Evolutionary conservation across 1,284 basidiomycete species (phyloP), one percentile per base, ranked within the genome.

Genomic region (Coriolopsis trogii): DNA sequence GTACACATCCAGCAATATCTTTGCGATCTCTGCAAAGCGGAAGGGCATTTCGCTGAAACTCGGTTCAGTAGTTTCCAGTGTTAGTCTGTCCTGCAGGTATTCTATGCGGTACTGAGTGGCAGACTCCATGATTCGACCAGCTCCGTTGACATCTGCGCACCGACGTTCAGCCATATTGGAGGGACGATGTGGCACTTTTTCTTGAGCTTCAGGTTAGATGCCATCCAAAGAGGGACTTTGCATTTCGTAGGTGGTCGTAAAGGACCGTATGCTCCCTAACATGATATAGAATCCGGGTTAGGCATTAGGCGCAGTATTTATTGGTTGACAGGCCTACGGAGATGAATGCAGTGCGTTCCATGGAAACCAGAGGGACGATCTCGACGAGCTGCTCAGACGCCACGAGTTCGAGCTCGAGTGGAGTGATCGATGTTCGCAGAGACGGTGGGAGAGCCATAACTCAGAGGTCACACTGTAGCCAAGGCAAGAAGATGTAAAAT

Each of bases 201-300:
- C 76, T 97, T 97, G 60, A 88, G 72, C 70, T 98, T 98, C 48
- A 99, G 76, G 62, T 96, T 93, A 6, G 92, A 75, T 0, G 95
- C 96, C 72, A 99, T 88, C 97, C 96, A 99, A 5, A 98, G 77
- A 0, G 97, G 97, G 9, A 98, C 84, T 53, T 79, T 78, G 20
- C 87, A 78, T 67, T 90, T 89, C 38, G 83, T 80, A 10, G 96
- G 95, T 6, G 97, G 96, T 12, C 87, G 78, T 46, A 99, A 84
- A 9, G 97, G 96, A 1, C 97, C 97, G 64, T 95, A 98, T 50
- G 90, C 84, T 46, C 93, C 93, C 90, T 94, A 66, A 34, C 46
- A 20, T 16, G 7, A 43, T 31, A 46, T 26, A 15, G 37, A 42
- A 33, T 39, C 13, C 12, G 15, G 6, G 21, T 15, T 13, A n/a